Evolutionary conservation across 306 rosid species (phyloP).

Genomic region (Acmispon strigosus): DNA sequence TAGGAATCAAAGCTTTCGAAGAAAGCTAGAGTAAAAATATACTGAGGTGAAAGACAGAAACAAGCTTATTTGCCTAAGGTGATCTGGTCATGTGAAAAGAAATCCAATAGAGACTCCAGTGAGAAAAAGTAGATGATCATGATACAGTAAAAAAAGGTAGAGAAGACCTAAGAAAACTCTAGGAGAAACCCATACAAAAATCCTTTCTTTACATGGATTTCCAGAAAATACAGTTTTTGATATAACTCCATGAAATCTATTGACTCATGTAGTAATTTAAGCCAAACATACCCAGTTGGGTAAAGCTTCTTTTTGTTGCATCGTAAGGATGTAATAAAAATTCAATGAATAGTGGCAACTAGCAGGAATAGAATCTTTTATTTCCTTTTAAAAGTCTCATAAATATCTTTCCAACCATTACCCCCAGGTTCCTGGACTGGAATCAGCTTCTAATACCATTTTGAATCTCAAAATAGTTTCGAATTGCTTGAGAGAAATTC

Average conservation of each 20-base stretch:
- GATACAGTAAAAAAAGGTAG: background rate
- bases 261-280: background rate
- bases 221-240: background rate
- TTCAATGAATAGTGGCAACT: slow-evolving; percentile 3
- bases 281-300: background rate
- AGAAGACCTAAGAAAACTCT: background rate
- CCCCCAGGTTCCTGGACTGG: background rate
- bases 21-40: too few species aligned
- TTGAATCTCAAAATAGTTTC: too few species aligned
- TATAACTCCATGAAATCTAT: background rate
- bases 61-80: background rate
- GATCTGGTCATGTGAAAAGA: background rate
- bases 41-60: background rate
- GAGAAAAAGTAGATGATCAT: background rate
- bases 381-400: background rate
- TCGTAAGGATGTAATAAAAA: background rate
- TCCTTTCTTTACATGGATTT: too few species aligned
- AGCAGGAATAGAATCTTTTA: background rate
- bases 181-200: background rate
- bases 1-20: too few species aligned
- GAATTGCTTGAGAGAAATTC: too few species aligned
- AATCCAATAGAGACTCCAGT: background rate
- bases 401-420: background rate
- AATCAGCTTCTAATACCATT: background rate
- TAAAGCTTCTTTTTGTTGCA: background rate